These are phyloP conservation scores for Metschnikowia reukaufii DNA, from an alignment of 805 yeast genomes.

Conservation along the genomic window DNA sequence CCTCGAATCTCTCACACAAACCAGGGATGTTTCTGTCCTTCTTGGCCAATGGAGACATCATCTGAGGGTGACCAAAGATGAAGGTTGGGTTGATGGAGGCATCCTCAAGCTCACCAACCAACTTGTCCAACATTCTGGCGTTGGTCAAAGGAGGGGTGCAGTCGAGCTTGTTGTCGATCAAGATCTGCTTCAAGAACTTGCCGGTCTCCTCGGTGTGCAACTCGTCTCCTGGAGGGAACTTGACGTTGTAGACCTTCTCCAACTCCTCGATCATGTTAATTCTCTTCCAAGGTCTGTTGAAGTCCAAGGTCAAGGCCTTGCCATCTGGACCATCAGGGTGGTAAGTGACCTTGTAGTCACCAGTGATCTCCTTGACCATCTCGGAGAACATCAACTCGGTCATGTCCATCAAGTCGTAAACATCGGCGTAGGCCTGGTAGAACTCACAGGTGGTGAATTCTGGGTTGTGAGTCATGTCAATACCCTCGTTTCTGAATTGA, in stretches of 20 bases:
- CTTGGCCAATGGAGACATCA: constrained; percentile 99
- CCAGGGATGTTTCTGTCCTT: constrained; percentile 91
- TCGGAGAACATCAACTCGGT: constrained; percentile 92
- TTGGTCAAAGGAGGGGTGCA: constrained; percentile 93
- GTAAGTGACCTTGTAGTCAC: constrained; percentile 78
- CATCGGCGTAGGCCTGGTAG: constrained; percentile 97
- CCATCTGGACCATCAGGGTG: constrained; percentile 95
- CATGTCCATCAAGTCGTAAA: constrained; percentile 91
- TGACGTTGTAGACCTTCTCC: constrained; percentile 81
- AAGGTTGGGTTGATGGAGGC: constrained; percentile 94
- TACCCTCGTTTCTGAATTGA: constrained; percentile 98
- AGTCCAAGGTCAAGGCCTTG: constrained; percentile 75
- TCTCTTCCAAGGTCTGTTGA: constrained; percentile 98
- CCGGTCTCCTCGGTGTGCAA: constrained; percentile 94
- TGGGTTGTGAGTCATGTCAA: constrained; percentile 98
- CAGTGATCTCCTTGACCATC: constrained; percentile 95
- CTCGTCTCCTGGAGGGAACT: constrained; percentile 94
- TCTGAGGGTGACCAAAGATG: constrained; percentile 98
- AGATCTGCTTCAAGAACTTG: constrained; percentile 76
- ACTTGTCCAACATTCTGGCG: constrained; percentile 98
- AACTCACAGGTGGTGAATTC: constrained; percentile 99
- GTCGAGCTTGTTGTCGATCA: constrained; percentile 77
- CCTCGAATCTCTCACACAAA: constrained; percentile 96
- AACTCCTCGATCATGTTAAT: constrained; percentile 95
- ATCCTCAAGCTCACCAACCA: constrained; percentile 96